phyloP scores from a whole-genome alignment of 2,329 filamentous ascomycete species.

The Hypoxylon sp. region DNA sequence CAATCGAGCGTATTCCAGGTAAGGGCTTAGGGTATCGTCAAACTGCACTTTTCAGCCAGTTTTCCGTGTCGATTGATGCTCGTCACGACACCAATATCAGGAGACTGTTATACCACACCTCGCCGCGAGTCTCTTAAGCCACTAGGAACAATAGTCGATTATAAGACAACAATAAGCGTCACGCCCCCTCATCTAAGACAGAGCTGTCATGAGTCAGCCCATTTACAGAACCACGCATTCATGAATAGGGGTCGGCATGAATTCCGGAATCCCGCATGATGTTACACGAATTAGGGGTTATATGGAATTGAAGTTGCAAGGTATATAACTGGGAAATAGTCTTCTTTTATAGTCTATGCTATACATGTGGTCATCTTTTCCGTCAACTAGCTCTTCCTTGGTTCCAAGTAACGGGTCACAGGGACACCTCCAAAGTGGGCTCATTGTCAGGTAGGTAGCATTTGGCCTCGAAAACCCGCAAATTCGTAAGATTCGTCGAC shows the following conservation, averaged over 20 bases:
- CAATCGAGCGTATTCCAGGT: background rate
- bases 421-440: background rate
- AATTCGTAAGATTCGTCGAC: background rate
- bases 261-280: slow-evolving; percentile 1
- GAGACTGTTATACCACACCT: background rate
- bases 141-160: background rate
- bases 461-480: background rate
- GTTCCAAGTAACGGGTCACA: background rate
- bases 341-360: background rate
- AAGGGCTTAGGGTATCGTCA: background rate
- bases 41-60: background rate
- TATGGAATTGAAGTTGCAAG: background rate
- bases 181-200: background rate
- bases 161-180: slow-evolving; percentile 3
- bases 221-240: background rate
- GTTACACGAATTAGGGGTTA: background rate
- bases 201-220: slow-evolving; percentile 11
- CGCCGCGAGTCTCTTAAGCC: background rate
- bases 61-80: background rate
- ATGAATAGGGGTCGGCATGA: background rate
- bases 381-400: background rate
- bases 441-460: background rate
- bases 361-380: background rate
- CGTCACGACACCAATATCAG: background rate
- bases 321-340: background rate